Base-by-base conservation (phyloP, 2,329 filamentous ascomycete species). In the Coniochaeta sp. region DNA sequence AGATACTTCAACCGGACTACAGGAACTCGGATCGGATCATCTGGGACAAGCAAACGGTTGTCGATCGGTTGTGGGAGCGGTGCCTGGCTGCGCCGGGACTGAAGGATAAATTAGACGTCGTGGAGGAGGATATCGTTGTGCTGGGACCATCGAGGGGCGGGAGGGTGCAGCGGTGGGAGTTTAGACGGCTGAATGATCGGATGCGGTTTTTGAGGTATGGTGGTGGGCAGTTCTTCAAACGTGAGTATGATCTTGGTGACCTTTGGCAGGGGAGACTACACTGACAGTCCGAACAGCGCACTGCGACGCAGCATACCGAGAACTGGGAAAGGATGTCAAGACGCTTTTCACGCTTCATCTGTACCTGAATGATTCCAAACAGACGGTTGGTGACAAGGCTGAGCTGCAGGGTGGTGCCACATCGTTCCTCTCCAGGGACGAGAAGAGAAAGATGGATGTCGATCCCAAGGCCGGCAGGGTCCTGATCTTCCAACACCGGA, bases 21-120 rank as follows among this genome's bases (percentile, higher is more conserved):
- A 80, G 90, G 17, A 87, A 89, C 62, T 88, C 88, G 66, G 88
- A 88, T n/a, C 81, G 90, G 3, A 90, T 93, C 64, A 88, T 95
- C 65, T 90, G 86, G 82, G 89, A 95, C 68, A 74, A 81, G 16
- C 76, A 79, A 56, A 81, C 82, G 1, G 65, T 93, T 1, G 86
- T 84, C 0, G 78, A 82, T 26, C 81, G 83, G 24, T 66, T 95
- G 0, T 88, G 88, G 81, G 76, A 74, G 44, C 80, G 90, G 10
- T 81, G 88, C 70, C 55, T 70, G 65, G 63, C 69, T 56, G 69
- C 76, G 10, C 71, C 75, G 2, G 77, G 77, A 1, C 64, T 85
- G 34, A 65, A 63, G 17, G 74, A 78, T 36, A 65, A 73, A 57
- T 65, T 85, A 26, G 71, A 66, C 1, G 65, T 67, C 2, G 66